Evolutionary conservation across 768 basidiomycete species (phyloP).

Genomic region (Cystobasidium tubakii): DNA sequence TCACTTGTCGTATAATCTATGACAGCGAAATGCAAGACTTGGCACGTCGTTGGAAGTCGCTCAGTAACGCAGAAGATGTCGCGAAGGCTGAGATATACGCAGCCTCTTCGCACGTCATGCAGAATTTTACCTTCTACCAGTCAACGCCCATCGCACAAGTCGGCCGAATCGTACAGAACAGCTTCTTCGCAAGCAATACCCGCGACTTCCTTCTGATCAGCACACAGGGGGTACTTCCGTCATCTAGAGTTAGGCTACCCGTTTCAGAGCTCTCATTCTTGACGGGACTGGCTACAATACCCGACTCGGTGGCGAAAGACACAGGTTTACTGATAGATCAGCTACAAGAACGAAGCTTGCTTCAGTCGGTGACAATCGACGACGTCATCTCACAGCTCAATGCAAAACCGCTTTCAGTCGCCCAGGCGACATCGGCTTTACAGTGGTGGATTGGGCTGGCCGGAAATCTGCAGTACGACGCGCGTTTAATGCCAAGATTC

Average conservation of each 20-base stretch:
- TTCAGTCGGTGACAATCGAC: slow-evolving; percentile 68
- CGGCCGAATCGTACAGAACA: slow-evolving; percentile 62
- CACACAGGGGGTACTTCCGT: slow-evolving; percentile 63
- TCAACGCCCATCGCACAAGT: slow-evolving; percentile 83
- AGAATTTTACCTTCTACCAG: slow-evolving; percentile 79
- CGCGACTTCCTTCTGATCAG: slow-evolving; percentile 67
- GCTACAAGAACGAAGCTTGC: slow-evolving; percentile 60
- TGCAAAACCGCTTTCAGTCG: slow-evolving; percentile 61
- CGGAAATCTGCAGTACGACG: slow-evolving; percentile 49
- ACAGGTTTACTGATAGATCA: slow-evolving; percentile 61
- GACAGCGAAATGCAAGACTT: slow-evolving; percentile 69
- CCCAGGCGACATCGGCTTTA: slow-evolving; percentile 73
- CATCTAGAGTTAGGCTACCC: slow-evolving; percentile 65
- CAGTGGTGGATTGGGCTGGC: slow-evolving; percentile 71
- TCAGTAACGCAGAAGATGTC: slow-evolving; percentile 48
- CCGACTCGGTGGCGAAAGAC: slow-evolving; percentile 57
- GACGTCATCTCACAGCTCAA: slow-evolving; percentile 78
- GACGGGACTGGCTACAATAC: slow-evolving; percentile 68
- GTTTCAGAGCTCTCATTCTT: slow-evolving; percentile 71
- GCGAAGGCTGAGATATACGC: slow-evolving; percentile 53
- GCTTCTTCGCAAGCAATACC: slow-evolving; percentile 67
- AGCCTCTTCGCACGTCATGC: slow-evolving; percentile 69
- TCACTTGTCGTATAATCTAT: slow-evolving; percentile 73
- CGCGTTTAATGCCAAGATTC: slow-evolving; percentile 56
- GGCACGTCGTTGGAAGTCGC: slow-evolving; percentile 59